phyloP scores from a whole-genome alignment of 495 filamentous ascomycete genomes.

The Xylaria flabelliformis region DNA sequence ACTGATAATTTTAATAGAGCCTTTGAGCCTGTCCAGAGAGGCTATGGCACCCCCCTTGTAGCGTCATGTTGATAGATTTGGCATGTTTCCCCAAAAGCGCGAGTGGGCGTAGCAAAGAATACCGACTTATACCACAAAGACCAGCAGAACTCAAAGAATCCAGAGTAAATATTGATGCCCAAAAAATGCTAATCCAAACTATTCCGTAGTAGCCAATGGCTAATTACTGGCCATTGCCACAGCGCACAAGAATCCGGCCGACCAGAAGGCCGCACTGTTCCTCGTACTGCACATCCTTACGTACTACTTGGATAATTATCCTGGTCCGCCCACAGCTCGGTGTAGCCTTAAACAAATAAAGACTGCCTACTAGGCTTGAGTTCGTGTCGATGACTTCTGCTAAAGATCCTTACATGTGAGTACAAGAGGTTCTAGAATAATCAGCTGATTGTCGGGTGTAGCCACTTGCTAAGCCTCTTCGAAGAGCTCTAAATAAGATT shows the following conservation, averaged over 20 bases:
- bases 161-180: slow-evolving; percentile 2
- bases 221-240: not conserved
- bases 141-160: not conserved
- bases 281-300: too few species aligned
- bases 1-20: not conserved
- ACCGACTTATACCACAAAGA: not conserved
- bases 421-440: not conserved
- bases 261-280: not conserved
- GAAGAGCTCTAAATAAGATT: not conserved
- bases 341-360: too few species aligned
- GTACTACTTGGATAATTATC: too few species aligned
- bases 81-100: not conserved
- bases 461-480: not conserved
- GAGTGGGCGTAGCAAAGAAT: not conserved
- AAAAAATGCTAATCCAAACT: not conserved
- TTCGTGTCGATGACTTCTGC: not conserved
- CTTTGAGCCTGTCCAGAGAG: not conserved
- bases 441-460: slow-evolving; percentile 3
- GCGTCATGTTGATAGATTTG: not conserved
- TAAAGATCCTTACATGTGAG: not conserved
- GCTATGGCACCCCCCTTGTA: not conserved
- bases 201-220: not conserved
- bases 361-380: not conserved
- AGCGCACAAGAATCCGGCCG: not conserved
- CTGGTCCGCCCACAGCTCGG: too few species aligned